Evolutionary conservation across 495 filamentous ascomycete genomes (phyloP), one percentile per base, ranked within the genome.

Genomic region (Aspergillus affinis): DNA sequence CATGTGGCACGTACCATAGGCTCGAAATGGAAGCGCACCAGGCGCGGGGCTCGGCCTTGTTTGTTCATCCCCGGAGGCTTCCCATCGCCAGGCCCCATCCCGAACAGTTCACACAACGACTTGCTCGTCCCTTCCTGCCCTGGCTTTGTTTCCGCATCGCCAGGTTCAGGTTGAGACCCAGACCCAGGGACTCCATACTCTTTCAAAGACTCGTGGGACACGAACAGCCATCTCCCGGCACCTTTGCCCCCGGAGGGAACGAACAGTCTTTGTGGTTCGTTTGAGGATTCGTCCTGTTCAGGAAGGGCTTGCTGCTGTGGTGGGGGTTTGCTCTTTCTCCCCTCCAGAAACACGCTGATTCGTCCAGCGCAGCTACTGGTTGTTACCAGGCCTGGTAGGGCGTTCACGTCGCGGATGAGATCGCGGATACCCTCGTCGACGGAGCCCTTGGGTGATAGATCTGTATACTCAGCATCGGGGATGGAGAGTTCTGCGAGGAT

Each of bases 11-110:
- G 61, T 81, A 94, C 93, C 91, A 98, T 90, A 32, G 93, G 90
- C 69, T 97, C 93, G 67, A 93, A 97, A 71, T 94, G 93, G 78
- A 97, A 90, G 69, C 91, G 91, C 46, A 96, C 84, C 65, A 91
- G 80, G 61, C 89, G 82, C 54, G 70, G 71, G 48, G 68, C 62
- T 30, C 65, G 63, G 23, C 65, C 59, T n/a, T 64, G 56, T 44
- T 60, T 36, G 48, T 53, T 59, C 46, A 57, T 30, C 51, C 62
- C 58, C 30, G 67, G 65, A 23, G 69, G 67, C 53, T 66, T 72
- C 7, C 71, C 68, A 68, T 73, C 63, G 15, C 69, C 68, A 55
- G 66, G 69, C 18, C 68, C 52, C 52, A 80, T 55, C 6, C 77
- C 69, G 70, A 75, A 75, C 54, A 69, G 44, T 41, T 68, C 62